Evolutionary conservation across 2,329 filamentous ascomycete genomes (phyloP).

Genomic region (Colletotrichum cereale): DNA sequence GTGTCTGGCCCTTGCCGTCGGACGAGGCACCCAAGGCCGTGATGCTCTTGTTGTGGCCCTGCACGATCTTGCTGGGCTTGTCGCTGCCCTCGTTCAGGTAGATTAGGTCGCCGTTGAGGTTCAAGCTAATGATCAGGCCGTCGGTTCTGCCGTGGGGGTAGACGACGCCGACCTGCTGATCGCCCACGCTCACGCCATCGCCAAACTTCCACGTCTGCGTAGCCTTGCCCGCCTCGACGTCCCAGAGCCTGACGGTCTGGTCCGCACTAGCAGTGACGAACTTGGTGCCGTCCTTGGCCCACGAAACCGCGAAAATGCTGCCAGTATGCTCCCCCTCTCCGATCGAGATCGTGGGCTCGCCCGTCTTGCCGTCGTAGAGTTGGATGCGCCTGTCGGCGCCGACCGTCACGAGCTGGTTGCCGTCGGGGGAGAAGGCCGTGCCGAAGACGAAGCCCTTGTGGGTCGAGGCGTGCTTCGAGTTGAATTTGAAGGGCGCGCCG

Average conservation of each 20-base stretch:
- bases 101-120: conserved; percentile 88
- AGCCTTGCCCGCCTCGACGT: conserved; percentile 81
- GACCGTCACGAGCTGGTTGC: conserved; percentile 83
- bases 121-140: conserved; percentile 89
- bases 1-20: conserved; percentile 69
- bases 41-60: conserved; percentile 92
- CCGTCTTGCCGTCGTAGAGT: conserved; percentile 96
- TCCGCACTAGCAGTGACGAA: conserved; percentile 95
- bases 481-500: conserved; percentile 96
- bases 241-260: conserved; percentile 95
- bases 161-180: conserved; percentile 96
- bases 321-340: conserved; percentile 89
- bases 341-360: conserved; percentile 82
- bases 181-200: conserved; percentile 74
- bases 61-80: conserved; percentile 77
- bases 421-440: conserved; percentile 91
- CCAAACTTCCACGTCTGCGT: conserved; percentile 89
- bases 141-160: conserved; percentile 88
- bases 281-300: conserved; percentile 86
- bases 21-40: conserved; percentile 77
- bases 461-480: conserved; percentile 80
- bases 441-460: conserved; percentile 93
- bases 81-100: conserved; percentile 82
- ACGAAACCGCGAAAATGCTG: conserved; percentile 92
- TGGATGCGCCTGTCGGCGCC: conserved; percentile 94